Conservation (phyloP, 371 early-diverging fungal genomes). For the Mucor piriformis region DNA sequence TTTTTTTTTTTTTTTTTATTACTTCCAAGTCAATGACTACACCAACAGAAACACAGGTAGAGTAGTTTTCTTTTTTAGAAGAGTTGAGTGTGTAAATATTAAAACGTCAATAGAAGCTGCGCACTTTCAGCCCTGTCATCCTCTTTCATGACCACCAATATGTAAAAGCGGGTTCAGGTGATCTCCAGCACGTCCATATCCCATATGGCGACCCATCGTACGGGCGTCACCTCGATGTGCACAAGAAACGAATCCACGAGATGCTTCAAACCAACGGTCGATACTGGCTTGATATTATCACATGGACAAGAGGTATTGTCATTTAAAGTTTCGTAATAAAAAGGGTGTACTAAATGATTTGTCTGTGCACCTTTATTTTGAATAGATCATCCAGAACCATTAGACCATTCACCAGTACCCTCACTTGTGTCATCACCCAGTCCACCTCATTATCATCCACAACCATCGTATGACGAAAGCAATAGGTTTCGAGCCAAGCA, state of each 20-base stretch:
- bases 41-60: conserved; percentile 2
- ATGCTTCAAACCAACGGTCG: conserved; percentile 38
- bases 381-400: conserved; percentile 30
- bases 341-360: too few relatives aligned
- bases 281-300: conserved; percentile 40
- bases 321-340: background rate
- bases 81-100: background rate
- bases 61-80: background rate
- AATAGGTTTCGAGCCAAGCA: background rate
- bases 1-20: too few relatives aligned
- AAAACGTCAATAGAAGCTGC: conserved; percentile 10
- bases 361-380: conserved; percentile 13
- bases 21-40: too few relatives aligned
- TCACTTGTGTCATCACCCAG: conserved; percentile 36
- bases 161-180: conserved; percentile 37
- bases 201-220: conserved; percentile 34
- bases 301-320: conserved; percentile 30
- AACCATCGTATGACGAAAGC: conserved; percentile 3
- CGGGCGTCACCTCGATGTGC: conserved; percentile 25
- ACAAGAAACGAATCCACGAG: conserved; percentile 35
- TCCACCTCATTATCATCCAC: conserved; percentile 23
- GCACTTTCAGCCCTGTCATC: conserved; percentile 45
- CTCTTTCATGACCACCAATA: conserved; percentile 44
- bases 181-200: conserved; percentile 37
- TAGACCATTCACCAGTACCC: conserved; percentile 38